Conservation (phyloP, 148 eudicot genomes). For the Drosera capensis region DNA sequence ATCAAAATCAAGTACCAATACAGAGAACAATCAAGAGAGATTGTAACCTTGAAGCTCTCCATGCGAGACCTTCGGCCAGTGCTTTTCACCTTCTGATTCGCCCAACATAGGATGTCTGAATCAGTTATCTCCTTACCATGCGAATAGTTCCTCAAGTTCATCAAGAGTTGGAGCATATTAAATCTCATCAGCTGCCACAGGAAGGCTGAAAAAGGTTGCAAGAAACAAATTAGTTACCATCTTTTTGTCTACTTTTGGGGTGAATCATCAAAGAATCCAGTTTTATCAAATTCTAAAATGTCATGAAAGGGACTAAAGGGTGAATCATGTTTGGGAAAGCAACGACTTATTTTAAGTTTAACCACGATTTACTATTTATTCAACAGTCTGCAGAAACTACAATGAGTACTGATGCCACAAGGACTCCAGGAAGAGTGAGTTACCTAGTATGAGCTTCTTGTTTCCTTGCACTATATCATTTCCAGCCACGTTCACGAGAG, state of each 20-base stretch:
- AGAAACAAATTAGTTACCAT: too few relatives aligned
- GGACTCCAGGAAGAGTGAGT: conserved; percentile 3
- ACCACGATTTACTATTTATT: too few relatives aligned
- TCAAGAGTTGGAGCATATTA: conserved; percentile 75
- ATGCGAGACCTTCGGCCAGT: conserved; percentile 60
- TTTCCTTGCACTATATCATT: conserved; percentile 87
- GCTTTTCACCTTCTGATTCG: conserved; percentile 68
- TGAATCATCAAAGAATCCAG: too few relatives aligned
- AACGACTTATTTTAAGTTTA: too few relatives aligned
- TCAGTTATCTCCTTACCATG: conserved; percentile 76
- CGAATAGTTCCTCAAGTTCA: conserved; percentile 62
- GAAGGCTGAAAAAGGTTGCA: conserved; percentile 31
- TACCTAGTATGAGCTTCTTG: conserved; percentile 80
- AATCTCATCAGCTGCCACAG: conserved; percentile 88
- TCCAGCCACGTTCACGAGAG: conserved; percentile 80
- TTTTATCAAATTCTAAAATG: too few relatives aligned
- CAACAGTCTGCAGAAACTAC: too few relatives aligned
- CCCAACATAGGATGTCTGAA: conserved; percentile 73
- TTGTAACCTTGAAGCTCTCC: conserved; percentile 67
- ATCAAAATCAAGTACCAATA: neutral
- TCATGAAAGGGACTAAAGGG: too few relatives aligned
- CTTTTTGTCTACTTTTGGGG: too few relatives aligned
- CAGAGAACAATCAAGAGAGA: neutral
- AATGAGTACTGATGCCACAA: too few relatives aligned
- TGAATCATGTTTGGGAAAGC: too few relatives aligned